Conservation (phyloP, 768 basidiomycete genomes). For the Gyrodon lividus region DNA sequence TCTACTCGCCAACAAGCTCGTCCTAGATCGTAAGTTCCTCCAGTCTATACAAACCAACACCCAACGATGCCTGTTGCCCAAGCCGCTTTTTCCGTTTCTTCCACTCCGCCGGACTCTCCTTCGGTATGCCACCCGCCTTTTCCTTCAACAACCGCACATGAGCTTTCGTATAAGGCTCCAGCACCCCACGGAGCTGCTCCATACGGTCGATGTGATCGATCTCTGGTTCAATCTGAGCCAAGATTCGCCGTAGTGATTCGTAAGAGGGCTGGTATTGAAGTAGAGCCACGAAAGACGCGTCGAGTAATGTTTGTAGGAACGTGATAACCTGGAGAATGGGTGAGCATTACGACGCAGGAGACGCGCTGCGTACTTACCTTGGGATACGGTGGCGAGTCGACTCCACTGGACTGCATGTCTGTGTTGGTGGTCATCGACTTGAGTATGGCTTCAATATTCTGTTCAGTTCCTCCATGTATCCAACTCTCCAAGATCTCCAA, state of each 20-base stretch:
- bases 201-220: slow-evolving; percentile 47
- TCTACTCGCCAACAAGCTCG: background rate
- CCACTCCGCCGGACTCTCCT: slow-evolving; percentile 43
- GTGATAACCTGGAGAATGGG: slow-evolving; percentile 47
- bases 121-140: slow-evolving; percentile 31
- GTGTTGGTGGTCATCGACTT: slow-evolving; percentile 18
- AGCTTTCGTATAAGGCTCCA: slow-evolving; percentile 61
- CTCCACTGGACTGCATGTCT: slow-evolving; percentile 14
- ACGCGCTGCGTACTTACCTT: slow-evolving; percentile 41
- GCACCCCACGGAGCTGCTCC: slow-evolving; percentile 55
- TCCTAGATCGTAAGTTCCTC: slow-evolving; percentile 63
- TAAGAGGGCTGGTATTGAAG: slow-evolving; percentile 65
- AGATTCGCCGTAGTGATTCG: slow-evolving; percentile 46
- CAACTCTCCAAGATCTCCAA: slow-evolving; percentile 39
- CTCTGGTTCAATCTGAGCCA: slow-evolving; percentile 55
- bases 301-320: slow-evolving; percentile 67
- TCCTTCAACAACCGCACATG: slow-evolving; percentile 51
- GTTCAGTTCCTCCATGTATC: slow-evolving; percentile 35
- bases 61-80: slow-evolving; percentile 51
- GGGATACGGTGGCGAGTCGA: slow-evolving; percentile 24
- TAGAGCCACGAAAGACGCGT: slow-evolving; percentile 68
- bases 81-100: slow-evolving; percentile 51
- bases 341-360: slow-evolving; percentile 31
- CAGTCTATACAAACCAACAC: slow-evolving; percentile 66
- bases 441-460: slow-evolving; percentile 21